Evolutionary conservation across 83 land plant species (phyloP).

Genomic region (Thuja plicata): DNA sequence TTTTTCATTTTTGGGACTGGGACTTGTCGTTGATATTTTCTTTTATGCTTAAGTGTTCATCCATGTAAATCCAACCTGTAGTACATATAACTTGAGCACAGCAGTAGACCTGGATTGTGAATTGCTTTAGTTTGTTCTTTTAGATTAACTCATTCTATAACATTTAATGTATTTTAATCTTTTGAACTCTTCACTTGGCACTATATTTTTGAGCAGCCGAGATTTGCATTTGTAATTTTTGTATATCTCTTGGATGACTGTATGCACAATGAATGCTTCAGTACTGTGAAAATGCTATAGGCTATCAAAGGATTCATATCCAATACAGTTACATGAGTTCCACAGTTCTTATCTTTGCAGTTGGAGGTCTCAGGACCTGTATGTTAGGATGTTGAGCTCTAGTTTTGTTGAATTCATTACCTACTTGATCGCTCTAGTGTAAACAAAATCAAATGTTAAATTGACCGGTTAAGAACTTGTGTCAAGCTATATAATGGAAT

Average conservation of each 20-base stretch:
- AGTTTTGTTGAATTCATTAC: not conserved
- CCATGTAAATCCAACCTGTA: not conserved
- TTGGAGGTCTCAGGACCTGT: not conserved
- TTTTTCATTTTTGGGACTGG: not conserved
- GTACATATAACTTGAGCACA: not conserved
- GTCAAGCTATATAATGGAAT: not conserved
- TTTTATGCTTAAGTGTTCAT: not conserved
- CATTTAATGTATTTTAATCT: not conserved
- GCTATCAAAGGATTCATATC: not conserved
- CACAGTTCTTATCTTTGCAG: not conserved
- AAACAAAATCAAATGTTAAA: not conserved
- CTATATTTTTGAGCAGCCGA: not conserved
- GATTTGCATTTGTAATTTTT: not conserved
- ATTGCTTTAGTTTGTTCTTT: not conserved
- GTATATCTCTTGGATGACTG: not conserved
- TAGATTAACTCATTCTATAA: not conserved
- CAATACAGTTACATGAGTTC: not conserved
- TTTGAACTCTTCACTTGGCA: not conserved
- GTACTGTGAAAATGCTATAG: not conserved
- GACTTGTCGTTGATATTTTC: not conserved
- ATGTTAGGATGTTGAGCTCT: not conserved
- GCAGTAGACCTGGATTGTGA: not conserved
- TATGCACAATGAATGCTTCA: not conserved
- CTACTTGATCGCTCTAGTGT: not conserved
- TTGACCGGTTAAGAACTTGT: not conserved